These are phyloP conservation scores for Cucurbita ficifolia DNA, from an alignment of 306 rosid genomes.

Conservation along the genomic window DNA sequence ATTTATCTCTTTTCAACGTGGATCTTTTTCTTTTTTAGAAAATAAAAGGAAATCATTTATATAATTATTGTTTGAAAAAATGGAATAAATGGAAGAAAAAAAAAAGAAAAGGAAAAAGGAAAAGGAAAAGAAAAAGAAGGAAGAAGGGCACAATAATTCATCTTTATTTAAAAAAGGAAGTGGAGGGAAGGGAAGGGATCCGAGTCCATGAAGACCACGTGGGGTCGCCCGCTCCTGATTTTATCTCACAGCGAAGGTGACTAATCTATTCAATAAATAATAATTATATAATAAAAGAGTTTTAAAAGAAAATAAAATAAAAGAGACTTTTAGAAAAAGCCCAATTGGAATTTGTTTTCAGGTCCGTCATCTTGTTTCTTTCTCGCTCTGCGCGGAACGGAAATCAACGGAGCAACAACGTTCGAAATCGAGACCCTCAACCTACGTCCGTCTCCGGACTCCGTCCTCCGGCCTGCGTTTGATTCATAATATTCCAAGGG, in stretches of 20 bases:
- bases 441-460: not conserved
- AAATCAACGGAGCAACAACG: not conserved
- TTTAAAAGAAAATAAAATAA: not conserved
- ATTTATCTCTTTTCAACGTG: not conserved
- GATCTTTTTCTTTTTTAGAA: not conserved
- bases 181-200: not conserved
- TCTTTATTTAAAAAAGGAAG: not conserved
- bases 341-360: conserved; percentile 35
- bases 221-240: conserved; percentile 15
- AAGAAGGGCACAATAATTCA: not conserved
- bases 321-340: conserved; percentile 14
- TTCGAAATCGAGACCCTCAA: not conserved
- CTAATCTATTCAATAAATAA: conserved; percentile 2
- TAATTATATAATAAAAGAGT: not conserved
- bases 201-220: conserved; percentile 16
- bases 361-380: conserved; percentile 24
- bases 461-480: not conserved
- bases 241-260: conserved; percentile 1
- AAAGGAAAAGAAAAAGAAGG: not conserved
- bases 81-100: not conserved
- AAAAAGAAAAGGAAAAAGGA: not conserved
- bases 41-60: not conserved
- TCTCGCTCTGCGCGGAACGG: not conserved
- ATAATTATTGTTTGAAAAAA: not conserved
- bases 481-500: conserved; percentile 6